phyloP scores from a whole-genome alignment of 441 rosid species.

The Breynia disticha region DNA sequence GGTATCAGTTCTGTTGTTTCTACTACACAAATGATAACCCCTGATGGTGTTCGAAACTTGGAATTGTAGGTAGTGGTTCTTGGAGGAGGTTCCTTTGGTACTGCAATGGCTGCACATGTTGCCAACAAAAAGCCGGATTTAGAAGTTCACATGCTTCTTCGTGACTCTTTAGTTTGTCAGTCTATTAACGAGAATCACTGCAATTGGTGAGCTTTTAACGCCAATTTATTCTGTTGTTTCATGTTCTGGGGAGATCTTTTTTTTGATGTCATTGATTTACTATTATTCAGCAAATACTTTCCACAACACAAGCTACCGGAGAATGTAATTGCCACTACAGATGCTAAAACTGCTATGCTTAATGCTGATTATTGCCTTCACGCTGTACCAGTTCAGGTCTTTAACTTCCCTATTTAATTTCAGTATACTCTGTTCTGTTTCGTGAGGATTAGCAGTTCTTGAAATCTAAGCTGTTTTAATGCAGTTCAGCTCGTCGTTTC shows the following conservation, averaged over 20 bases:
- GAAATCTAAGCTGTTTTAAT: neutral
- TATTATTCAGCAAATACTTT: conserved; percentile 53
- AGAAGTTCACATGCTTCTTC: conserved; percentile 73
- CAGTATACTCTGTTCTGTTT: conserved; percentile 1
- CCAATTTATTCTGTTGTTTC: neutral
- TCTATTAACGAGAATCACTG: conserved; percentile 54
- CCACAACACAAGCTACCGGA: conserved; percentile 71
- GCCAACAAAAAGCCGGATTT: conserved; percentile 57
- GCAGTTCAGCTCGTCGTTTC: conserved; percentile 86
- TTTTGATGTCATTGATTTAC: neutral
- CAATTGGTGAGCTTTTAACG: conserved; percentile 35
- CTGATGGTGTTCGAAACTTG: neutral
- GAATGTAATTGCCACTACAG: conserved; percentile 71
- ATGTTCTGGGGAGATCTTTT: neutral
- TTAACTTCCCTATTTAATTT: conserved; percentile 1
- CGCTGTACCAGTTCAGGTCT: conserved; percentile 91
- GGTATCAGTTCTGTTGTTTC: too few relatives aligned
- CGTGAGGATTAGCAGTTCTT: neutral
- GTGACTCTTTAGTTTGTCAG: conserved; percentile 57
- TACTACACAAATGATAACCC: too few relatives aligned
- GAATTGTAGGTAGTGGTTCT: conserved; percentile 71
- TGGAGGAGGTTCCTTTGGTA: conserved; percentile 96
- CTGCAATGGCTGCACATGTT: conserved; percentile 92
- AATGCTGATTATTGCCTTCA: conserved; percentile 81
- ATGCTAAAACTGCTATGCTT: conserved; percentile 64